Base-by-base conservation (phyloP, 2,329 filamentous ascomycete species). In the Colletotrichum karsti region DNA sequence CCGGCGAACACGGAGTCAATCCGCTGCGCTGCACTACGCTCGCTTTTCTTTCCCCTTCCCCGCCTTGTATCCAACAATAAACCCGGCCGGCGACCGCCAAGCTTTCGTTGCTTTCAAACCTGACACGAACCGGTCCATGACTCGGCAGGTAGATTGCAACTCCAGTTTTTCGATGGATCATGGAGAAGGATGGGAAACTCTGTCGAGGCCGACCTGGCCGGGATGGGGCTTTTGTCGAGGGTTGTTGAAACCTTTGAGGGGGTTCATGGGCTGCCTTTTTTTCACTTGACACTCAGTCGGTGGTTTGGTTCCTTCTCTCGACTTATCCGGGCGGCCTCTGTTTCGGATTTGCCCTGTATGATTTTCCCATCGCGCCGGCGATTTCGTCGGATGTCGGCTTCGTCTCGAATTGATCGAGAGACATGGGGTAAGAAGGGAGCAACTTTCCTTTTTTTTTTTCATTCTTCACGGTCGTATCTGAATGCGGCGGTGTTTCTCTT, bases 61-160 rank as follows among this genome's bases (percentile, higher is more conserved):
- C 42, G 28, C 18, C 50, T 33, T 53, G n/a, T 20, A 55, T 41
- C 35, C 51, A 55, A 41, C 35, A 28, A 55, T 24, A 26, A 20
- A 55, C 15, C n/a, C 18, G 24, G n/a, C 46, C 18, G 24, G 46
- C 24, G 46, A 33, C 46, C 46, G 46, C 46, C 46, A 51, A 51
- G 46, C 46, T 51, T 18, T 15, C 26, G 24, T 51, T n/a, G 26
- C 28, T 13, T 63, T 46, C 24, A 63, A 57, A 63, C 60, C 59
- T 64, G 64, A 67, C 59, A 51, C 53, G 53, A 46, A 57, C 60
- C 13, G 35, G 12, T 12, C 46, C 60, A 68, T 65, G 65, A 68
- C 65, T 68, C 65, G 60, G 37, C 46, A 15, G 15, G 35, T 33
- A 64, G 42, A 67, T 67, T 63, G 35, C 35, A 44, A 46, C 44